These are phyloP conservation scores for Taphrina confusa DNA, from an alignment of 1,139 yeast species.

Conservation along the genomic window DNA sequence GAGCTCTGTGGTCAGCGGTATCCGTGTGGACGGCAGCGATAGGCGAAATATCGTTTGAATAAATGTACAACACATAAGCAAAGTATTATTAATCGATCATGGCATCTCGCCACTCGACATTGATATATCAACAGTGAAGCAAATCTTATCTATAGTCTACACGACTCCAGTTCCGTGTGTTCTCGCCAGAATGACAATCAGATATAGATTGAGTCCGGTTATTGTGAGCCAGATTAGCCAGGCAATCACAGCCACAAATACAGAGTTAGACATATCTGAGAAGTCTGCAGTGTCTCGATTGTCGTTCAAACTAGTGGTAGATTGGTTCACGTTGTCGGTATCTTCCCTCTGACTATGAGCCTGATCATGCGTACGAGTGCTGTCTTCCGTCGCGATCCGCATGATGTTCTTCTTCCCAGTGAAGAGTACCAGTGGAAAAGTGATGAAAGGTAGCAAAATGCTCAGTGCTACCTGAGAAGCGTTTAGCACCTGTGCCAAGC, in stretches of 20 bases:
- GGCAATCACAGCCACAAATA: slow-evolving; percentile 57
- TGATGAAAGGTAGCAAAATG: slow-evolving; percentile 78
- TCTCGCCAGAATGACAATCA: slow-evolving; percentile 52
- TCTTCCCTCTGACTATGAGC: neutral
- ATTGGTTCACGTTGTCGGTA: neutral
- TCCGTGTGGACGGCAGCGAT: too few species aligned
- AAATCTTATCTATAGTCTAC: too few species aligned
- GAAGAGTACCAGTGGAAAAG: slow-evolving; percentile 85
- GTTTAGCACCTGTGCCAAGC: slow-evolving; percentile 76
- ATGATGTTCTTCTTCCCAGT: slow-evolving; percentile 73
- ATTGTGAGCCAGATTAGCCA: slow-evolving; percentile 70
- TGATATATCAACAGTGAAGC: too few species aligned
- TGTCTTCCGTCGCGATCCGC: slow-evolving; percentile 57
- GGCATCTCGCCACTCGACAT: too few species aligned
- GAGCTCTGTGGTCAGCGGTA: too few species aligned
- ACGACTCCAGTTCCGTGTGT: slow-evolving; percentile 20
- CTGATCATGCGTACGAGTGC: neutral
- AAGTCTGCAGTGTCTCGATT: slow-evolving; percentile 30
- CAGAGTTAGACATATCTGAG: slow-evolving; percentile 69
- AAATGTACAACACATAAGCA: too few species aligned
- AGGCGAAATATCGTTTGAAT: too few species aligned
- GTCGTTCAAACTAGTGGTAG: too few species aligned
- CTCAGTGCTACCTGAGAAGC: slow-evolving; percentile 87
- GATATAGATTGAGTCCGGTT: slow-evolving; percentile 68
- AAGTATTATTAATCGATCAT: too few species aligned